Evolutionary conservation across 257 asterid genomes (phyloP).

Genomic region (Leonotis leonurus): DNA sequence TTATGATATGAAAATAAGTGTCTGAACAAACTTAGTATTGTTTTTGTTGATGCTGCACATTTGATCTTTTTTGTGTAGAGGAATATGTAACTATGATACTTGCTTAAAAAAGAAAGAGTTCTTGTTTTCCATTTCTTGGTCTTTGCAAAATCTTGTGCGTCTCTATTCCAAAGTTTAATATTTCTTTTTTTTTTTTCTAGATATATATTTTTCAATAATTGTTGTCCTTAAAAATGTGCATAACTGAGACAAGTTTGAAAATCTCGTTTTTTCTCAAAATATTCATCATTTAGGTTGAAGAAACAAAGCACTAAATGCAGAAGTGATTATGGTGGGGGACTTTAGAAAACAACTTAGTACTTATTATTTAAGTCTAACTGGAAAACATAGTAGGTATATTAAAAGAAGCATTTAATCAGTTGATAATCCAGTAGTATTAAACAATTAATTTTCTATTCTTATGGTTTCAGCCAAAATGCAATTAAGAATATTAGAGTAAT

Average conservation of each 20-base stretch:
- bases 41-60: slow-evolving; percentile 15
- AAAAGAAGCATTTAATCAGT: no score
- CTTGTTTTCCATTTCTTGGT: neutral
- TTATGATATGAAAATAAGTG: neutral
- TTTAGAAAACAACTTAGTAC: neutral
- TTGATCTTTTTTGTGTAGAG: slow-evolving; percentile 18
- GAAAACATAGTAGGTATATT: no score
- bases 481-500: neutral
- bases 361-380: neutral
- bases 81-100: neutral
- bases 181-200: no score
- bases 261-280: neutral
- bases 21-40: neutral
- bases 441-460: no score
- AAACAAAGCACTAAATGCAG: neutral
- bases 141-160: neutral
- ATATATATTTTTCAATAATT: neutral
- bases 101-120: neutral
- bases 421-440: no score
- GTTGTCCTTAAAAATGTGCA: neutral
- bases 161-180: no score
- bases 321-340: neutral
- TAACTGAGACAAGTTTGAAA: neutral
- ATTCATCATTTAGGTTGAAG: neutral
- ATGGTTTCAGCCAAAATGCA: neutral